phyloP scores from a whole-genome alignment of 2,329 filamentous ascomycete genomes.

The Magnaporthiopsis incrustans region DNA sequence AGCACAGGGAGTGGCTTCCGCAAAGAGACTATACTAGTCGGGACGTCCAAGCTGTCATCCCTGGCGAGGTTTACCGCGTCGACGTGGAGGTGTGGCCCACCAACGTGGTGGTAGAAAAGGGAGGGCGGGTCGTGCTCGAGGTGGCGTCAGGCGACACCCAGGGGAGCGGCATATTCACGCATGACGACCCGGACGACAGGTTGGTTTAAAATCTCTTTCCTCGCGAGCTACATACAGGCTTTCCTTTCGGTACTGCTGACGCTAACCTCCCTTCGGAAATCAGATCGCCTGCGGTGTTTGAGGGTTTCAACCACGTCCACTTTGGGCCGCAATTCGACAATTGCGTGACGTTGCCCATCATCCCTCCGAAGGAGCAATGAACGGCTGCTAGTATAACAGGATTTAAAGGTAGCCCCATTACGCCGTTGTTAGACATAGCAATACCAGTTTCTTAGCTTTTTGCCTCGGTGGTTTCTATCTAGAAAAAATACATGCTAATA shows the following conservation, averaged over 20 bases:
- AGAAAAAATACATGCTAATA: too few species aligned
- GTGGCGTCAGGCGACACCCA: conserved; percentile 50
- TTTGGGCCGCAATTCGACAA: conserved; percentile 41
- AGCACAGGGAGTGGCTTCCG: conserved; percentile 46
- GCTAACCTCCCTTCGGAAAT: too few species aligned
- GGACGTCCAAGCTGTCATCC: conserved; percentile 46
- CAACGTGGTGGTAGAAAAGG: conserved; percentile 43
- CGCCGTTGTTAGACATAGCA: too few species aligned
- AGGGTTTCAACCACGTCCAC: conserved; percentile 47
- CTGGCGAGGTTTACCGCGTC: conserved; percentile 47
- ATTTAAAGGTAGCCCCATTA: too few species aligned
- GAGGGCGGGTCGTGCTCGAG: conserved; percentile 47
- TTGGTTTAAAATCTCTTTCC: too few species aligned
- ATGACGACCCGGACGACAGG: conserved; percentile 41
- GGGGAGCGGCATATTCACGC: conserved; percentile 48
- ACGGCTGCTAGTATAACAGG: too few species aligned
- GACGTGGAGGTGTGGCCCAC: conserved; percentile 61
- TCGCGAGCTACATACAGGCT: too few species aligned
- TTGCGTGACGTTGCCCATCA: conserved; percentile 42
- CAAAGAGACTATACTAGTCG: conserved; percentile 50
- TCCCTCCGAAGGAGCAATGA: too few species aligned
- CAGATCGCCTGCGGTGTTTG: conserved; percentile 40
- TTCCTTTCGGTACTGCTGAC: too few species aligned
- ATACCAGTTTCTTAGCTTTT: too few species aligned
- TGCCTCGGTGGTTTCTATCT: too few species aligned